A percentile compares a stretch with the other conserved stretches of the same genome.
phyloP scores from a whole-genome alignment of 306 rosid species.

The Citrullus colocynthis region DNA sequence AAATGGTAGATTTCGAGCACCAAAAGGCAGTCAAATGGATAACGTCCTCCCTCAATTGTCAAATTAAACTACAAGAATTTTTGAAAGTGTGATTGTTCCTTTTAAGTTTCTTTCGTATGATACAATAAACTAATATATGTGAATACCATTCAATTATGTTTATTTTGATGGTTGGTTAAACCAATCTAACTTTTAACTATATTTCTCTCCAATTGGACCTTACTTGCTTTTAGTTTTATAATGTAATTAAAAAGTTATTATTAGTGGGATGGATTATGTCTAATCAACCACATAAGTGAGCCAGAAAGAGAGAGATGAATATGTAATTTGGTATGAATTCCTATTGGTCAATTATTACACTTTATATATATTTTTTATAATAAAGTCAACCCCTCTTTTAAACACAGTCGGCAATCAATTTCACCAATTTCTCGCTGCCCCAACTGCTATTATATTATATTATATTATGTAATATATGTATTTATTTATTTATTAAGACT shows the following conservation, averaged over 20 bases:
- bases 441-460: neutral
- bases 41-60: too few relatives aligned
- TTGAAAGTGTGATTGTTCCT: too few relatives aligned
- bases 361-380: neutral
- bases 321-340: neutral
- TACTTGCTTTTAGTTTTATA: neutral
- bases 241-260: neutral
- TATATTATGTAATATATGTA: neutral
- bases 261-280: neutral
- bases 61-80: too few relatives aligned
- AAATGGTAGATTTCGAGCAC: too few relatives aligned
- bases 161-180: too few relatives aligned
- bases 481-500: neutral
- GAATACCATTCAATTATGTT: too few relatives aligned
- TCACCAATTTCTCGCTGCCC: neutral
- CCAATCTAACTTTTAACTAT: too few relatives aligned
- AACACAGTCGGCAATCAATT: conserved; percentile 4
- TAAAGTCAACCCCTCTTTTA: neutral
- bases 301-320: neutral
- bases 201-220: neutral
- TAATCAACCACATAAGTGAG: neutral
- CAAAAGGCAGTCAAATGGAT: too few relatives aligned
- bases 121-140: too few relatives aligned
- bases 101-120: too few relatives aligned
- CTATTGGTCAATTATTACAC: neutral